Conservation (phyloP, 176 grass and related monocot genomes). For the Cymbopogon citratus region DNA sequence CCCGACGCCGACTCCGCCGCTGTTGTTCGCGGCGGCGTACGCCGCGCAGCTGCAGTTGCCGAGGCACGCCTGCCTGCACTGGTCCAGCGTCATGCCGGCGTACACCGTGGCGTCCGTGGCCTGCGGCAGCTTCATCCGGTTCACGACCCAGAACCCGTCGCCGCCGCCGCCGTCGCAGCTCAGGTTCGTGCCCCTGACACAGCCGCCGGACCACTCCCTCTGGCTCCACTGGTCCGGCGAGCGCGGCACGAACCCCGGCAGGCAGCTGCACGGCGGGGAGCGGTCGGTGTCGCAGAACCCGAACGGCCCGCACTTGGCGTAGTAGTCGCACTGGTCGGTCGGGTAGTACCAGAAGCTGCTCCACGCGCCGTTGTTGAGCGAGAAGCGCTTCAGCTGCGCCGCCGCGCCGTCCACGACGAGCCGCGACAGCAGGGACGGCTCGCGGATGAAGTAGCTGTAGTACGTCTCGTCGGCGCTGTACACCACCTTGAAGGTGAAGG, state of each 20-base stretch:
- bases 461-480: conserved; percentile 23
- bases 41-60: conserved; percentile 42
- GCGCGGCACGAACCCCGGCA: conserved; percentile 44
- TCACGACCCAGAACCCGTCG: conserved; percentile 42
- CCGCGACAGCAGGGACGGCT: conserved; percentile 7
- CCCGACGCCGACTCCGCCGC: conserved; percentile 13
- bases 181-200: conserved; percentile 33
- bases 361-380: conserved; percentile 15
- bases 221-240: conserved; percentile 27
- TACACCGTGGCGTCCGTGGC: conserved; percentile 38
- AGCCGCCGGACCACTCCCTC: conserved; percentile 26
- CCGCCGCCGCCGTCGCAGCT: conserved; percentile 26
- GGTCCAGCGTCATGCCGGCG: conserved; percentile 25
- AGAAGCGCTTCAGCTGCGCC: conserved; percentile 17
- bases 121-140: conserved; percentile 51
- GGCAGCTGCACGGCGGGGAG: conserved; percentile 29
- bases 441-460: conserved; percentile 34
- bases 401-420: background rate
- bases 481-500: conserved; percentile 24
- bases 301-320: conserved; percentile 39
- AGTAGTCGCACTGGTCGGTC: conserved; percentile 44
- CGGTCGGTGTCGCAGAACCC: conserved; percentile 33
- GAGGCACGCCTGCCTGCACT: conserved; percentile 41
- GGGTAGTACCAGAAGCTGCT: conserved; percentile 45
- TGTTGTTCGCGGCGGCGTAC: conserved; percentile 37